A percentile compares a stretch with the other conserved stretches of the same genome.
phyloP scores from a whole-genome alignment of 2,329 filamentous ascomycete species.

The Clonostachys byssicola region DNA sequence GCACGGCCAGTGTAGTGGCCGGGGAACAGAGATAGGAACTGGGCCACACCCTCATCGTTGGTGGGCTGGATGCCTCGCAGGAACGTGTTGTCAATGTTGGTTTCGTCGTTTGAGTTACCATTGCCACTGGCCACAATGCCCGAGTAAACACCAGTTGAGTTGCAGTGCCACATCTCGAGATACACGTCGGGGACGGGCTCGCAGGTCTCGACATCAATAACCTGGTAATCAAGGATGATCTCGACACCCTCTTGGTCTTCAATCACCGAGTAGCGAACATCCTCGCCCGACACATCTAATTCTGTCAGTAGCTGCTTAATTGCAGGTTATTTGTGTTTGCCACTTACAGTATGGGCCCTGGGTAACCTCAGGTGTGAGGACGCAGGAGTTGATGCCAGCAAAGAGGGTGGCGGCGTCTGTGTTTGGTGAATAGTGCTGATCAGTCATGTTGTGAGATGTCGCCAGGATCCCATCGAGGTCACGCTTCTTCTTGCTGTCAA shows the following conservation, averaged over 20 bases:
- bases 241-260: slow-evolving; percentile 34
- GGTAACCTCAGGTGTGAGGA: slow-evolving; percentile 44
- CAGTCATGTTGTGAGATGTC: slow-evolving; percentile 31
- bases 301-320: too few species aligned
- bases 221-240: slow-evolving; percentile 34
- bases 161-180: slow-evolving; percentile 39
- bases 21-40: slow-evolving; percentile 36
- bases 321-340: background rate
- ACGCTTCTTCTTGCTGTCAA: slow-evolving; percentile 17
- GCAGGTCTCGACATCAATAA: slow-evolving; percentile 36
- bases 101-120: slow-evolving; percentile 34
- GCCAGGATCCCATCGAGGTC: slow-evolving; percentile 23
- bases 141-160: slow-evolving; percentile 38
- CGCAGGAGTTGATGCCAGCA: slow-evolving; percentile 33
- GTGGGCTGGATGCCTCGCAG: slow-evolving; percentile 32
- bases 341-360: slow-evolving; percentile 38
- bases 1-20: slow-evolving; percentile 39
- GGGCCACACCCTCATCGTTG: slow-evolving; percentile 32
- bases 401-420: slow-evolving; percentile 27
- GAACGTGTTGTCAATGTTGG: slow-evolving; percentile 22
- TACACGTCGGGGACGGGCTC: slow-evolving; percentile 28
- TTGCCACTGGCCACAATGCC: slow-evolving; percentile 28
- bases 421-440: slow-evolving; percentile 19
- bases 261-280: slow-evolving; percentile 26
- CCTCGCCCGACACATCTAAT: slow-evolving; percentile 20